These are phyloP conservation scores for Boletus sp. DNA, from an alignment of 768 basidiomycete species.

Conservation along the genomic window DNA sequence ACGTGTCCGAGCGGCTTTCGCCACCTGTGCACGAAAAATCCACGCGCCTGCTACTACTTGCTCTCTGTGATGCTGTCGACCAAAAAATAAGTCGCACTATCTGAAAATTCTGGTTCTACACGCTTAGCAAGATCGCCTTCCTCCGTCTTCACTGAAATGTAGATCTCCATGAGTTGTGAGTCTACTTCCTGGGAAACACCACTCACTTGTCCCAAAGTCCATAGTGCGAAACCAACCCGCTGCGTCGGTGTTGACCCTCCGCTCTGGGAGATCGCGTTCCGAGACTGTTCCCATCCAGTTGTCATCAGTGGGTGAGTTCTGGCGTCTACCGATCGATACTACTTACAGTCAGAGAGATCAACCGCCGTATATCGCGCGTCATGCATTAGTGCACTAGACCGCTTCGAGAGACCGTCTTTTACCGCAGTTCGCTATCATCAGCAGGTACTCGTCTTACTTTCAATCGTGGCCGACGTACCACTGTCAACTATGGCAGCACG, in stretches of 20 bases:
- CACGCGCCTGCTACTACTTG: neutral
- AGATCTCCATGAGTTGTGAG: neutral
- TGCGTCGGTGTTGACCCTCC: neutral
- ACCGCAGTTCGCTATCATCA: neutral
- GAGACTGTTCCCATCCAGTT: neutral
- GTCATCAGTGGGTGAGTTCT: neutral
- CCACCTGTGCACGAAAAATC: neutral
- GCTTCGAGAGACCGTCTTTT: neutral
- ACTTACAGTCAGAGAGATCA: neutral
- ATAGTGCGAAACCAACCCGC: too few species aligned
- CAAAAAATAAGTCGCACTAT: conserved; percentile 1
- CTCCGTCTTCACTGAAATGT: neutral
- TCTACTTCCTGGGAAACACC: neutral
- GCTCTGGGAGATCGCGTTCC: neutral
- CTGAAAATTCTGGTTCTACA: neutral
- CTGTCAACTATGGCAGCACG: neutral
- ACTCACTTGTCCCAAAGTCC: neutral
- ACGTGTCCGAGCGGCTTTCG: too few species aligned
- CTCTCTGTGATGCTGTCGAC: neutral
- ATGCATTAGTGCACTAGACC: too few species aligned
- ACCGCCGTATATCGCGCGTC: neutral
- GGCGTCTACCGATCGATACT: neutral
- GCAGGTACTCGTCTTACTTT: neutral
- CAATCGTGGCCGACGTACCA: neutral
- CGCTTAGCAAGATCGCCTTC: neutral